A percentile compares a stretch with the other conserved stretches of the same genome.
Evolutionary conservation across 345 rosid genomes (phyloP).

Genomic region (Pugionium dolabratum): DNA sequence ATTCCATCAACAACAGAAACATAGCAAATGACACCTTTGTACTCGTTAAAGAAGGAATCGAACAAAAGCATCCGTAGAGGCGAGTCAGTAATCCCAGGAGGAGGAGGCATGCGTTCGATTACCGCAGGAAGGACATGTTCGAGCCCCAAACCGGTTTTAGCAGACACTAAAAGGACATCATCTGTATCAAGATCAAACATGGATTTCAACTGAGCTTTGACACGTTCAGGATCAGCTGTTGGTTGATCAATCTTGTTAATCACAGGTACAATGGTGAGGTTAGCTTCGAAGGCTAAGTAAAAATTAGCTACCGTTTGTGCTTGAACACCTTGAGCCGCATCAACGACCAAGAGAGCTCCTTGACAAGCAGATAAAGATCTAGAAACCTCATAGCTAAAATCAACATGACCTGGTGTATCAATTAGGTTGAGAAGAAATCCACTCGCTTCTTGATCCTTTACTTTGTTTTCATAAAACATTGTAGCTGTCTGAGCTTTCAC

Average conservation of each 20-base stretch:
- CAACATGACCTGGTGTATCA: slow-evolving; percentile 98
- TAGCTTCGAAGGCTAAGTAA: slow-evolving; percentile 91
- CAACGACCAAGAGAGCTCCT: slow-evolving; percentile 94
- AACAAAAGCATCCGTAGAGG: slow-evolving; percentile 89
- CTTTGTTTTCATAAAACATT: slow-evolving; percentile 66
- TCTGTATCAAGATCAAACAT: slow-evolving; percentile 93
- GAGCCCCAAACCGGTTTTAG: slow-evolving; percentile 93
- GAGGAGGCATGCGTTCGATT: slow-evolving; percentile 81
- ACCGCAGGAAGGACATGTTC: slow-evolving; percentile 92
- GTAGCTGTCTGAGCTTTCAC: slow-evolving; percentile 99
- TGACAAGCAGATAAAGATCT: slow-evolving; percentile 99
- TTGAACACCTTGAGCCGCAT: slow-evolving; percentile 99
- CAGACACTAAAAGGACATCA: slow-evolving; percentile 86
- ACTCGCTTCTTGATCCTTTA: slow-evolving; percentile 40
- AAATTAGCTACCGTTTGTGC: slow-evolving; percentile 98
- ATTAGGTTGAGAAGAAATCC: slow-evolving; percentile 70
- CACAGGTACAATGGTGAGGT: slow-evolving; percentile 74
- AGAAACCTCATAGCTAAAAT: slow-evolving; percentile 96
- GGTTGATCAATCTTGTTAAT: slow-evolving; percentile 97
- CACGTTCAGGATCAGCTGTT: slow-evolving; percentile 97
- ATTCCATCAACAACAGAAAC: slow-evolving; percentile 92
- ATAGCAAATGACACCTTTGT: slow-evolving; percentile 92
- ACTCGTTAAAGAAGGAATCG: slow-evolving; percentile 93
- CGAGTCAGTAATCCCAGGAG: slow-evolving; percentile 67
- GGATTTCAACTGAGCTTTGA: slow-evolving; percentile 89